Conservation (phyloP, 495 filamentous ascomycete species). For the Viridothelium virens region DNA sequence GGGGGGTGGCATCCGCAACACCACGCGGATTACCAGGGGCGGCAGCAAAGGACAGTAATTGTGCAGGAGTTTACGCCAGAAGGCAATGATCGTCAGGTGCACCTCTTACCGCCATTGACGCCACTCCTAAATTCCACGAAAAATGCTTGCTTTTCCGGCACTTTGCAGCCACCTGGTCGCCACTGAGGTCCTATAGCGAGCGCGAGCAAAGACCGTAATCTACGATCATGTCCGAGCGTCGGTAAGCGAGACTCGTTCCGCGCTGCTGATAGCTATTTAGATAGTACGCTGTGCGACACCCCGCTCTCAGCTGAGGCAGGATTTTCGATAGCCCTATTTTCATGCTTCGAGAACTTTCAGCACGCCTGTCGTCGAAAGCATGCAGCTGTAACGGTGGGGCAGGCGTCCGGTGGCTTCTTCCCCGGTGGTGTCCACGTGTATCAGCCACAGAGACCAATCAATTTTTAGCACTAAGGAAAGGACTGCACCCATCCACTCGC, state of each 20-base stretch:
- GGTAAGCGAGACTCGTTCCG: no score
- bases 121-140: no score
- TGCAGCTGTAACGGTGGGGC: background rate
- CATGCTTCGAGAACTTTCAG: background rate
- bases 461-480: background rate
- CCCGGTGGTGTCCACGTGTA: constrained; percentile 8
- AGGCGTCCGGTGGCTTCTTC: background rate
- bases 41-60: background rate
- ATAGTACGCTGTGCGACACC: no score
- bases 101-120: no score
- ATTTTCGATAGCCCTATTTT: background rate
- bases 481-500: background rate
- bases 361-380: background rate
- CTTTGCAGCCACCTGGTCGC: no score
- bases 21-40: no score
- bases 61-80: background rate
- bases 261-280: no score
- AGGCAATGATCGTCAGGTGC: background rate
- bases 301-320: background rate
- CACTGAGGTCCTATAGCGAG: no score
- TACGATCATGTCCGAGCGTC: no score
- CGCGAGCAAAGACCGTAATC: no score
- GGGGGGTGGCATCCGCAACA: no score
- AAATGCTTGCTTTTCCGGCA: no score
- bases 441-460: background rate